These are phyloP conservation scores for Trichomonascaceae sp. DNA, from an alignment of 1,139 yeast genomes.

Conservation along the genomic window DNA sequence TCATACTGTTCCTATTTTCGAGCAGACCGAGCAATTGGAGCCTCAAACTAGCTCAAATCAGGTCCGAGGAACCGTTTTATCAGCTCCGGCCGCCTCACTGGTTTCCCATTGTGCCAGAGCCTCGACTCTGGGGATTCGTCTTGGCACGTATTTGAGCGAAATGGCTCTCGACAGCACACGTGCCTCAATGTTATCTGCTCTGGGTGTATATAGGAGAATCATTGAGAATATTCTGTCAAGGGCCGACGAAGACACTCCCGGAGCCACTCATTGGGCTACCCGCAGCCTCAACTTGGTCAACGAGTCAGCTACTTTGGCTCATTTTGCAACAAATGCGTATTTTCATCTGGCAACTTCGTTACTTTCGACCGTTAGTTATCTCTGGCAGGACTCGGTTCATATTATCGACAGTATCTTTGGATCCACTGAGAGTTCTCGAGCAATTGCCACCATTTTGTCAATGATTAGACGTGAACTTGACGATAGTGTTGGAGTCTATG, in stretches of 20 bases:
- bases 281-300: conserved; percentile 21
- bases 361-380: conserved; percentile 22
- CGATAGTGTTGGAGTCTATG: conserved; percentile 26
- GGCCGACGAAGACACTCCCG: conserved; percentile 29
- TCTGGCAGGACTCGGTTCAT: conserved; percentile 31
- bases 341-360: conserved; percentile 28
- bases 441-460: conserved; percentile 28
- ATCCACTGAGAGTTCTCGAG: conserved; percentile 31
- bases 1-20: not conserved
- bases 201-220: conserved; percentile 28
- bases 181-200: conserved; percentile 24
- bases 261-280: conserved; percentile 21
- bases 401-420: conserved; percentile 31
- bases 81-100: conserved; percentile 24
- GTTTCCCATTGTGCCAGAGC: conserved; percentile 27
- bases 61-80: conserved; percentile 22
- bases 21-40: not conserved
- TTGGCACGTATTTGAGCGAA: conserved; percentile 26
- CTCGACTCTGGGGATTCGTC: conserved; percentile 27
- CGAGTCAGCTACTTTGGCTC: conserved; percentile 27
- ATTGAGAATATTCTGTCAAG: conserved; percentile 27
- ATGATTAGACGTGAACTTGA: conserved; percentile 28
- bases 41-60: not conserved
- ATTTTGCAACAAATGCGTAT: conserved; percentile 28
- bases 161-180: conserved; percentile 27